Conservation (phyloP, 768 basidiomycete species). For the Baorangia bicolor region DNA sequence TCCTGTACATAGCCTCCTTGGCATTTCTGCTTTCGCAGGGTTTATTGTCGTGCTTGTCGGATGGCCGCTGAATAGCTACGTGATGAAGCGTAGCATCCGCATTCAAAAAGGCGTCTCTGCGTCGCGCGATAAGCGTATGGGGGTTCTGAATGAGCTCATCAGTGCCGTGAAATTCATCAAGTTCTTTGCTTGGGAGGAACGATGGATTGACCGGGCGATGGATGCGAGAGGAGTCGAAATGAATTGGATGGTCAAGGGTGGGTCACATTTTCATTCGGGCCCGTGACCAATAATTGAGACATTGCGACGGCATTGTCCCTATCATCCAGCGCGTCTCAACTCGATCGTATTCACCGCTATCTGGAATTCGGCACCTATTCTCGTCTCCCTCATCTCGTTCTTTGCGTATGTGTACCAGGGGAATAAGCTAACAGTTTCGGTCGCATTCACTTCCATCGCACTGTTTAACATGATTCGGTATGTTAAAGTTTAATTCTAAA, state of each 20-base stretch:
- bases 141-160: conserved; percentile 45
- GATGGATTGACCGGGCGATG: conserved; percentile 42
- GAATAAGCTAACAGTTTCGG: conserved; percentile 70
- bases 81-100: conserved; percentile 38
- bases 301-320: neutral
- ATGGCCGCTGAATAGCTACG: conserved; percentile 40
- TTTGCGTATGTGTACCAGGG: conserved; percentile 68
- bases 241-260: conserved; percentile 74
- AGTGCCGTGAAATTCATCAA: conserved; percentile 42
- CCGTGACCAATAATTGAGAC: neutral
- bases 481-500: neutral
- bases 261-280: conserved; percentile 3
- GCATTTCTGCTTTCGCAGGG: conserved; percentile 47
- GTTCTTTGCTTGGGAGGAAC: conserved; percentile 42
- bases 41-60: conserved; percentile 40
- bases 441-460: conserved; percentile 87
- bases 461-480: conserved; percentile 84
- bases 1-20: conserved; percentile 57
- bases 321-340: conserved; percentile 62
- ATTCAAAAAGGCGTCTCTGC: conserved; percentile 34
- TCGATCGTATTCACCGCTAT: conserved; percentile 66
- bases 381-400: conserved; percentile 82
- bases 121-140: conserved; percentile 44
- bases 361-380: conserved; percentile 75
- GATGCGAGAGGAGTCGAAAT: conserved; percentile 66